Evolutionary conservation across 495 filamentous ascomycete genomes (phyloP).

Genomic region (Neurospora terricola): DNA sequence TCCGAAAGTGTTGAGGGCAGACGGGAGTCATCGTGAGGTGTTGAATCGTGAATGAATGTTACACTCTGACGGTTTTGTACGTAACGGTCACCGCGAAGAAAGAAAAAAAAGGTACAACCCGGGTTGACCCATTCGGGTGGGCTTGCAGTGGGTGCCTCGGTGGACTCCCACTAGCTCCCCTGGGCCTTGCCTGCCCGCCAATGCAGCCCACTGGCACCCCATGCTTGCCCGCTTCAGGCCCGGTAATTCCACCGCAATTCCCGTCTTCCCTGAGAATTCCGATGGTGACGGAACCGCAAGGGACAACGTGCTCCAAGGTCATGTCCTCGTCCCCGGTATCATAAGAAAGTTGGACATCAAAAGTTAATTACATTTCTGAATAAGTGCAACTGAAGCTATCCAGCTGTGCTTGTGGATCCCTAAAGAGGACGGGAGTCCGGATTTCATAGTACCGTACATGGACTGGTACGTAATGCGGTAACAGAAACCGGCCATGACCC

Average conservation of each 20-base stretch:
- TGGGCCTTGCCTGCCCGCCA: background rate
- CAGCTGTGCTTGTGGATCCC: background rate
- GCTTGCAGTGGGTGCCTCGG: background rate
- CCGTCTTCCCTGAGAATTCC: slow-evolving; percentile 17
- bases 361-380: background rate
- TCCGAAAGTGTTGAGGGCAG: background rate
- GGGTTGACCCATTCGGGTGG: background rate
- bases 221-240: background rate
- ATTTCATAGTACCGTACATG: background rate
- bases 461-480: background rate
- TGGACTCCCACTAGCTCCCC: background rate
- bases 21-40: background rate
- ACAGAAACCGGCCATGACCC: background rate
- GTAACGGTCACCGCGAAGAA: background rate
- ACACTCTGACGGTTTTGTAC: background rate
- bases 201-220: background rate
- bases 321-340: background rate
- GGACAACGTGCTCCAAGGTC: background rate
- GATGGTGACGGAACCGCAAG: slow-evolving; percentile 12
- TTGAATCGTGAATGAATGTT: background rate
- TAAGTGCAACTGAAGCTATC: too few species aligned
- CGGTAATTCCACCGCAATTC: background rate
- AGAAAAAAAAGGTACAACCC: background rate
- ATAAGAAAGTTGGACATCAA: background rate
- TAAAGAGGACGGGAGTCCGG: background rate